phyloP scores from a whole-genome alignment of 768 basidiomycete genomes.

The Coprinopsis cinerea region DNA sequence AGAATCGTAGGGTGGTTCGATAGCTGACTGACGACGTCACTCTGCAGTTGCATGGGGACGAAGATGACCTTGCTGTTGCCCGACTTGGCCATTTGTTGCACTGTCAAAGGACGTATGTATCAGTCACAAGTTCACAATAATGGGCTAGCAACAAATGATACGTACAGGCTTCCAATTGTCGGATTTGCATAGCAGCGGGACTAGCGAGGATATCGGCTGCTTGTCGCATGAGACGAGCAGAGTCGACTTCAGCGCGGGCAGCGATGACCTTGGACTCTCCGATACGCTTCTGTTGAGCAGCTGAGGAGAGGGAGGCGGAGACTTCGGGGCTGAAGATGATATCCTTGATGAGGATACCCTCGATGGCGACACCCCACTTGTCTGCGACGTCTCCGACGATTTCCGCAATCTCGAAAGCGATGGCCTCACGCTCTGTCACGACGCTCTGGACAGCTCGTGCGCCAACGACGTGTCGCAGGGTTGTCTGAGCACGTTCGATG shows the following conservation, averaged over 20 bases:
- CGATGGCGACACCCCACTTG: slow-evolving; percentile 96
- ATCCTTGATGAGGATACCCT: slow-evolving; percentile 93
- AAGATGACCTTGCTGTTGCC: slow-evolving; percentile 90
- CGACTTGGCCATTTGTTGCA: slow-evolving; percentile 91
- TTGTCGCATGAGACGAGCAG: slow-evolving; percentile 93
- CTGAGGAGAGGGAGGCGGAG: slow-evolving; percentile 85
- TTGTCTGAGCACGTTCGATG: slow-evolving; percentile 85
- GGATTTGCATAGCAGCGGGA: slow-evolving; percentile 96
- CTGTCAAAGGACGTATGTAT: slow-evolving; percentile 20
- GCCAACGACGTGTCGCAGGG: slow-evolving; percentile 95
- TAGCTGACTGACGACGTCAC: slow-evolving; percentile 55
- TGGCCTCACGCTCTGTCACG: slow-evolving; percentile 94
- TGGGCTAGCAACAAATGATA: slow-evolving; percentile 12
- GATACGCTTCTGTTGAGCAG: slow-evolving; percentile 95
- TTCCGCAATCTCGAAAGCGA: slow-evolving; percentile 94
- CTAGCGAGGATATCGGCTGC: slow-evolving; percentile 93
- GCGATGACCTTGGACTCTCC: slow-evolving; percentile 97
- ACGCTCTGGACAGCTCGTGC: slow-evolving; percentile 92
- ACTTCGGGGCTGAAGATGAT: slow-evolving; percentile 92
- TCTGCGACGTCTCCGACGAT: slow-evolving; percentile 89
- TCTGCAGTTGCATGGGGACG: slow-evolving; percentile 88
- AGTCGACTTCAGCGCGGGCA: slow-evolving; percentile 91
- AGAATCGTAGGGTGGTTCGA: slow-evolving; percentile 25
- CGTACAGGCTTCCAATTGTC: slow-evolving; percentile 83
- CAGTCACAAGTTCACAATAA: background rate